A percentile compares a stretch with the other conserved stretches of the same genome.
phyloP scores from a whole-genome alignment of 164 flowering plant genomes.

The Sextonia rubra region DNA sequence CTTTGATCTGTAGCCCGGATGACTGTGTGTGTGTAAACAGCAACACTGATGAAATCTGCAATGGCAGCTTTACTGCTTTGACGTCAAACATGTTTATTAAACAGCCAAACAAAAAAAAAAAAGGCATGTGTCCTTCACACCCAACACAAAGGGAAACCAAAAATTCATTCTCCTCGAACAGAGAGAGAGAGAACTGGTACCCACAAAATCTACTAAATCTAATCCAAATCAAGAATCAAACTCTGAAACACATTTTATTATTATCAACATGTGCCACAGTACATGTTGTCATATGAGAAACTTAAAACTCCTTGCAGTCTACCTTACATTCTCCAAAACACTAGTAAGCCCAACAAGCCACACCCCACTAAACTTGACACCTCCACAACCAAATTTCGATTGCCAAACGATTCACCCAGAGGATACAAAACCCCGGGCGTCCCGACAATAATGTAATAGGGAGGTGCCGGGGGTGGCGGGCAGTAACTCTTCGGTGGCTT shows the following conservation, averaged over 20 bases:
- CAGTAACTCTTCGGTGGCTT: background rate
- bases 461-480: constrained; percentile 1
- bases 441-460: background rate
- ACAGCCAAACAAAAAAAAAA: too few species aligned
- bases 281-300: background rate
- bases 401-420: background rate
- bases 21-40: too few species aligned
- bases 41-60: too few species aligned
- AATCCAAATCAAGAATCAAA: background rate
- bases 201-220: background rate
- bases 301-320: background rate
- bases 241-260: too few species aligned
- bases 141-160: too few species aligned
- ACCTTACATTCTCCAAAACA: constrained; percentile 3
- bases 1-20: too few species aligned
- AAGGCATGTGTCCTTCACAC: background rate
- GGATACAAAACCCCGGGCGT: constrained; percentile 4
- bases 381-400: background rate
- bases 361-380: background rate
- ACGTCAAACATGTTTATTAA: too few species aligned
- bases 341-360: background rate
- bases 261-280: too few species aligned
- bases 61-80: too few species aligned
- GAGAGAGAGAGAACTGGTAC: background rate
- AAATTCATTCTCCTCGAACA: background rate